Percentiles rank a stretch among this genome's conserved stretches.
Evolutionary conservation across 345 rosid genomes (phyloP).

Genomic region (Turnera subulata): DNA sequence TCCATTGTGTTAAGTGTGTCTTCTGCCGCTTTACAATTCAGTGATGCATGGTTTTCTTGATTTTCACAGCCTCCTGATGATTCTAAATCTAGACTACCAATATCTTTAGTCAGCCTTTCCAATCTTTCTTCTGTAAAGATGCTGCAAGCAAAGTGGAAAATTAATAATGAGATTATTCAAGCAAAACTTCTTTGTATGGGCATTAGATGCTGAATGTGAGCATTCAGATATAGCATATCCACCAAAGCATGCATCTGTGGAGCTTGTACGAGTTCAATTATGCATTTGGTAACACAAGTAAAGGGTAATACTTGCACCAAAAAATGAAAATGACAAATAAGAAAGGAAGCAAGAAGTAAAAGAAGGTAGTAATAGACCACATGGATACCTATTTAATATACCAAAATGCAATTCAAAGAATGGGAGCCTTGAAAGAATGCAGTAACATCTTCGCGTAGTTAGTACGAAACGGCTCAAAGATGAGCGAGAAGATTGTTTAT

Average conservation of each 20-base stretch:
- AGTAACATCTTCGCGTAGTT: constrained; percentile 92
- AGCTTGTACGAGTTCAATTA: too few species aligned
- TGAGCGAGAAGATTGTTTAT: constrained; percentile 51
- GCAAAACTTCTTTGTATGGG: too few species aligned
- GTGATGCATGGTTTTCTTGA: constrained; percentile 18
- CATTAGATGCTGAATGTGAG: too few species aligned
- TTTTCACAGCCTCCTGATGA: constrained; percentile 28
- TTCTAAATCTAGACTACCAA: constrained; percentile 49
- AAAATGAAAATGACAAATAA: background rate
- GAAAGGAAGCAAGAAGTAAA: background rate
- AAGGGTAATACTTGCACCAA: too few species aligned
- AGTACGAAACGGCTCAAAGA: constrained; percentile 66
- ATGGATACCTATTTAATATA: constrained; percentile 65
- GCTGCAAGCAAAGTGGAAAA: constrained; percentile 37
- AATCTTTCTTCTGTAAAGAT: constrained; percentile 88
- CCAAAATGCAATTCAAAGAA: constrained; percentile 92
- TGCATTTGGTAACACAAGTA: too few species aligned
- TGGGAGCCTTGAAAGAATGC: constrained; percentile 93
- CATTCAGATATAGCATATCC: too few species aligned
- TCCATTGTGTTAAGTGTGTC: constrained; percentile 28
- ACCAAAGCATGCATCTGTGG: too few species aligned
- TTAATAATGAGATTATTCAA: background rate
- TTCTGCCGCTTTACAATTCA: constrained; percentile 25
- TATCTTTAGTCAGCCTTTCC: constrained; percentile 67
- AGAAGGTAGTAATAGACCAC: background rate